Evolutionary conservation across 129 eudicot species (phyloP), one percentile per base, ranked within the genome.

Genomic region (Tanacetum coccineum): DNA sequence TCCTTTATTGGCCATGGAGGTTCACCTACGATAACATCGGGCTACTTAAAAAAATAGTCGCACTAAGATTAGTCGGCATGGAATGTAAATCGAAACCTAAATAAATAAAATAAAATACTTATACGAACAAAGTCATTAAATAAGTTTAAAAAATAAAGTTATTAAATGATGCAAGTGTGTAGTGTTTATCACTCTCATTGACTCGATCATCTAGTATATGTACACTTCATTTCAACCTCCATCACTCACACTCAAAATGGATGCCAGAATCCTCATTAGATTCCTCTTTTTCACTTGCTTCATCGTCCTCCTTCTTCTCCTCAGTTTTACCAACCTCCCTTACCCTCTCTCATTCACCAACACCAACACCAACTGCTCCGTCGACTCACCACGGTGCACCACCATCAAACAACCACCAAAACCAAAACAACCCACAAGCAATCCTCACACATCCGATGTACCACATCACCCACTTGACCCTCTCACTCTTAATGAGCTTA

Each of bases 401-500:
- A 47, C 80, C 58, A 46, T 67, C 78, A 68, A 66, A 42, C 52
- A 76, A 52, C 72, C 73, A 36, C 60, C 74, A 55, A 73, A 72
- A 59, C 70, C 78, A 6, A 77, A 67, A n/a, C 26, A 69, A 61
- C 67, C 75, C 17, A 57, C 51, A 80, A 71, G 28, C 79, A 70
- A 48, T 62, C 81, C 20, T 77, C 89, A 88, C 81, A 59, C 86
- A 61, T 6, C 86, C 83, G 86, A 58, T 81, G 79, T 75, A 40
- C 95, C 97, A 50, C 95, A 40, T 78, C 99, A 89, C 86, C 99
- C 99, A 0, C 90, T 89, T 2, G 99, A 93, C 80, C 96, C 99
- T 18, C 83, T 93, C 56, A 89, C 99, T 58, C 67, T 93, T 62
- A 62, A 64, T 12, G 99, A 93, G 63, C 66, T 93, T 50, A 81